phyloP scores from a whole-genome alignment of 108 stramenopile genomes.

The Fistulifera solaris region DNA sequence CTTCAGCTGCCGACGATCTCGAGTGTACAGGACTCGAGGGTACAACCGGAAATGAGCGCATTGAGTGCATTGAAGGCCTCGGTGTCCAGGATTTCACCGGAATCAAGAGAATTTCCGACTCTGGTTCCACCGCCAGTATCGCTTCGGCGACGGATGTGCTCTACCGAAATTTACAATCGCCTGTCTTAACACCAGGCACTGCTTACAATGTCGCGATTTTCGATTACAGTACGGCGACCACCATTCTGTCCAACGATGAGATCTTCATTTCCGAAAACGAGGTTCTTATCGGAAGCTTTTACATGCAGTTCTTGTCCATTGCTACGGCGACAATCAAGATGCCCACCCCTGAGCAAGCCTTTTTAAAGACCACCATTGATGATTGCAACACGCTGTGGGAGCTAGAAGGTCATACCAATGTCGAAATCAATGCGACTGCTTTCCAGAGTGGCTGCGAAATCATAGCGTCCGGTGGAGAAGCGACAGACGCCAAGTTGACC shows the following conservation, averaged over 20 bases:
- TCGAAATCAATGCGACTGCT: slow-evolving; percentile 9
- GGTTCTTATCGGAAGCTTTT: background rate
- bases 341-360: background rate
- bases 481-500: no score
- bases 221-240: background rate
- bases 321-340: background rate
- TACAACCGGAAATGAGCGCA: background rate
- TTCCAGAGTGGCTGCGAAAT: slow-evolving; percentile 4
- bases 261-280: background rate
- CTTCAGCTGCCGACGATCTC: background rate
- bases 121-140: no score
- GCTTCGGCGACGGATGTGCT: no score
- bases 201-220: background rate
- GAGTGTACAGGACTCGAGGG: background rate
- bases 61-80: background rate
- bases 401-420: slow-evolving; percentile 10
- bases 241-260: background rate
- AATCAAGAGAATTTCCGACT: slow-evolving; percentile 1
- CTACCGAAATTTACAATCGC: no score
- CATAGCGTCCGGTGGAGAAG: slow-evolving; percentile 2
- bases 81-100: background rate
- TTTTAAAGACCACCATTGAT: background rate
- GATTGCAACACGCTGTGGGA: background rate
- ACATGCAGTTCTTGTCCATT: background rate
- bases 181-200: no score